Conservation (phyloP, 2,329 filamentous ascomycete species). For the Cercospora sp. region DNA sequence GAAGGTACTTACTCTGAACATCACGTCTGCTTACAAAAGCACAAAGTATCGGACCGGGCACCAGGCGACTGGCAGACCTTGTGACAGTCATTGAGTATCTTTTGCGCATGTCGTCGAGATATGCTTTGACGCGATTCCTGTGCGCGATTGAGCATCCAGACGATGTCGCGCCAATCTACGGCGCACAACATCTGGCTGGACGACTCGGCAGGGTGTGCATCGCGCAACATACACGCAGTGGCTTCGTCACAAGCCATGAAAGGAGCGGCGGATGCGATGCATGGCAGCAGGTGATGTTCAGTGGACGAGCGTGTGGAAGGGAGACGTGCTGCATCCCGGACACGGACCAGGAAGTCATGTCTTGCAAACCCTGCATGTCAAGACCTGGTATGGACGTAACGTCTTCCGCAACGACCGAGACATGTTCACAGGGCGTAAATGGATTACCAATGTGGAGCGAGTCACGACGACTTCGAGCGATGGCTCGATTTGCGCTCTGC, state of each 20-base stretch:
- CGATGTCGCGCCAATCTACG: not conserved
- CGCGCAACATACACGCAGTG: not conserved
- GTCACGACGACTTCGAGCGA: not conserved
- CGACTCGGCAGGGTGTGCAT: not conserved
- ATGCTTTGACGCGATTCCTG: not conserved
- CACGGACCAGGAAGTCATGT: slow-evolving; percentile 1
- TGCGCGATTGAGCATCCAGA: not conserved
- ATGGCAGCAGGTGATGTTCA: not conserved
- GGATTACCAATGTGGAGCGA: not conserved
- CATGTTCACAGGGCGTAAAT: not conserved
- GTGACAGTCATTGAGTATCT: not conserved
- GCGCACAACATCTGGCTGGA: not conserved
- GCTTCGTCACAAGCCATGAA: not conserved
- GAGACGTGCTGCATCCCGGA: not conserved
- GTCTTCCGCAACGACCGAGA: not conserved
- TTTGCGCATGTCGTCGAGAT: not conserved
- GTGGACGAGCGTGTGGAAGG: not conserved
- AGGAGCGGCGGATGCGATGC: not conserved
- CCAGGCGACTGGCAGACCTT: not conserved
- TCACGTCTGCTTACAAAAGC: not conserved
- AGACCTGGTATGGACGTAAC: not conserved
- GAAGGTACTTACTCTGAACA: not conserved
- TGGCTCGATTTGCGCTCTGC: not conserved
- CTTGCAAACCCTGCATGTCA: not conserved
- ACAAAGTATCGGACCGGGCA: not conserved